Conservation (phyloP, 2,329 filamentous ascomycete species). For the Pestalotiopsis sp. region DNA sequence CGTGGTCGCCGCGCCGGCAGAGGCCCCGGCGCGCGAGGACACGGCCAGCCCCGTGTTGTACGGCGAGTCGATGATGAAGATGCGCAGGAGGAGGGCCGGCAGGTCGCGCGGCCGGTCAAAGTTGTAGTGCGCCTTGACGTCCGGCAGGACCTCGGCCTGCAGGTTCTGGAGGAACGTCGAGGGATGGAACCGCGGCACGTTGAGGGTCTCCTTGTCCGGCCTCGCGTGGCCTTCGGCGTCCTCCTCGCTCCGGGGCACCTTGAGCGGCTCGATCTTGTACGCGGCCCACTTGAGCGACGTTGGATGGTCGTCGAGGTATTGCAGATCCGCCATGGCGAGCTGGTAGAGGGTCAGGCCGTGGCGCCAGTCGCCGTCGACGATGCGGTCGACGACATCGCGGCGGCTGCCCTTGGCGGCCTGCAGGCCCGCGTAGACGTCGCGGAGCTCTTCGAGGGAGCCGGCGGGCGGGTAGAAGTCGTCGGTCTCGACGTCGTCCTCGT, state of each 20-base stretch:
- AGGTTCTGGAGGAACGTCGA: constrained; percentile 78
- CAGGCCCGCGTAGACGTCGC: constrained; percentile 63
- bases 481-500: constrained; percentile 56
- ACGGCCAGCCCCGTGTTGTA: constrained; percentile 66
- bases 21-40: constrained; percentile 19
- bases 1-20: constrained; percentile 33
- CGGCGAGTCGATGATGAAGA: constrained; percentile 79
- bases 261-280: constrained; percentile 58
- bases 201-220: constrained; percentile 47
- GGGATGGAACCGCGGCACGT: constrained; percentile 74
- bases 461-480: constrained; percentile 72
- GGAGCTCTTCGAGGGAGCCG: constrained; percentile 65
- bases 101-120: constrained; percentile 70
- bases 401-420: constrained; percentile 62
- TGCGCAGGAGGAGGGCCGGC: constrained; percentile 74
- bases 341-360: constrained; percentile 66
- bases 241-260: constrained; percentile 39
- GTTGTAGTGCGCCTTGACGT: constrained; percentile 84
- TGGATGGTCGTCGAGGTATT: constrained; percentile 67
- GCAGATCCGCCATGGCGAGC: constrained; percentile 69
- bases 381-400: constrained; percentile 63
- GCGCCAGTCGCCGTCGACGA: constrained; percentile 70
- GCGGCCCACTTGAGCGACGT: constrained; percentile 65
- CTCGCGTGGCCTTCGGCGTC: constrained; percentile 38
- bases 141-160: constrained; percentile 71